Base-by-base conservation (phyloP, 2,329 filamentous ascomycete genomes). In the Xenosphaeropsis pyriputrescens region DNA sequence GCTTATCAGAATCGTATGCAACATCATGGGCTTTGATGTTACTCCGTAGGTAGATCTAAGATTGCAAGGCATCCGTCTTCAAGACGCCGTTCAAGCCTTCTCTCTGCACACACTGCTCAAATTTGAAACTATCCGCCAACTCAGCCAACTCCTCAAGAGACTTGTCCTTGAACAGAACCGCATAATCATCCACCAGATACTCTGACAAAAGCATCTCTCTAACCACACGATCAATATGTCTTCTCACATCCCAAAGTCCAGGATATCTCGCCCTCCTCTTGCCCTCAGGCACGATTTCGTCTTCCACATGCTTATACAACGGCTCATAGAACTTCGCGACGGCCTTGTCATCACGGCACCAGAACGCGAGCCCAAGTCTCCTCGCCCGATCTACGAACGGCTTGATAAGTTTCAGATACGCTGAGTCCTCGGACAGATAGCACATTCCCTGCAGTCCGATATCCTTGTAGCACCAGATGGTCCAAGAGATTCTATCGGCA, bases 401-500 rank as follows among this genome's bases (percentile, higher is more conserved):
- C 14, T 58, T 48, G 32, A 75, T 62, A 2, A 65, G 61, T 16
- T 58, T 57, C 51, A 71, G 70, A 54, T 69, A 73, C 2, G 58
- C 45, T 6, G 59, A 64, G 9, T 63, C 50, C 0, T 64, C 62
- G 26, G 57, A 56, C 1, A 65, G 56, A 42, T 68, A 64, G 0
- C 69, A 56, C 68, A 74, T 71, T 5, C 68, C 70, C 50, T 72
- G 68, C 33, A 67, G 60, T 0, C 69, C 67, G 30, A 73, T 64
- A 41, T 74, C 67, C 47, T 72, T 72, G 52, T 71, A 73, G 0
- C 70, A 52, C 69, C 70, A 74, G 47, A 78, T 78, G 12, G 58
- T 67, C 74, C 72, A 78, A 38, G 61, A 58, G 29, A 69, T 67
- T 35, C 61, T 52, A 41, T 67, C 52, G 50, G 65, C 62, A 37